Conservation (phyloP, 148 eudicot species). For the Diospyros lotus region DNA sequence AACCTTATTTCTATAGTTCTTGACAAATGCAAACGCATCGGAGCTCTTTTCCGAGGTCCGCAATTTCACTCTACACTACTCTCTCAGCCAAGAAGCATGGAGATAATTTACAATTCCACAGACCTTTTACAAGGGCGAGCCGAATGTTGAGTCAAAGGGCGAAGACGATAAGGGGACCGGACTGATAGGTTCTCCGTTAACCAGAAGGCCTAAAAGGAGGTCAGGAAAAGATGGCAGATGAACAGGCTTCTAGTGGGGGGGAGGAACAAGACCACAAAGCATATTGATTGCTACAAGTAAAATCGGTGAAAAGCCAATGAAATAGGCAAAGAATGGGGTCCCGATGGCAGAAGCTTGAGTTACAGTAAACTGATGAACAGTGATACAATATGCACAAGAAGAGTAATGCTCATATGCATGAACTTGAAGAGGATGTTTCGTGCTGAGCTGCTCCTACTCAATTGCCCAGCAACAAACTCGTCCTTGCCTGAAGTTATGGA, state of each 20-base stretch:
- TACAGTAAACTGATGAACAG: conserved; percentile 5
- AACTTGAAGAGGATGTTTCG: conserved; percentile 17
- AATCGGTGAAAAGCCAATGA: conserved; percentile 12
- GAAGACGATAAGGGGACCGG: neutral
- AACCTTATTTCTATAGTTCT: no score
- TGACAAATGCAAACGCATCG: no score
- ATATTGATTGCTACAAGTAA: conserved; percentile 9
- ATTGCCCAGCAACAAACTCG: conserved; percentile 60
- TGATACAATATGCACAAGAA: neutral
- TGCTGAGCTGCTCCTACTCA: conserved; percentile 52
- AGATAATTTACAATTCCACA: neutral
- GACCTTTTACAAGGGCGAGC: neutral
- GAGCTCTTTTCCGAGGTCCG: no score
- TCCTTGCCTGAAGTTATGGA: conserved; percentile 63
- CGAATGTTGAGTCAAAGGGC: neutral
- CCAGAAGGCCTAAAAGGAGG: neutral
- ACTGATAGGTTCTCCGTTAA: neutral
- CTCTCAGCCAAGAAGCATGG: neutral
- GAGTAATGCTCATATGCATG: conserved; percentile 14
- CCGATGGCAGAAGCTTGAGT: neutral
- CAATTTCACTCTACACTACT: no score
- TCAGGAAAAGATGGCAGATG: neutral
- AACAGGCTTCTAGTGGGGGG: neutral
- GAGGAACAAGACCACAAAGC: neutral
- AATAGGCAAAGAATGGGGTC: conserved; percentile 16